Evolutionary conservation across 257 asterid genomes (phyloP).

Genomic region (Penstemon newberryi): DNA sequence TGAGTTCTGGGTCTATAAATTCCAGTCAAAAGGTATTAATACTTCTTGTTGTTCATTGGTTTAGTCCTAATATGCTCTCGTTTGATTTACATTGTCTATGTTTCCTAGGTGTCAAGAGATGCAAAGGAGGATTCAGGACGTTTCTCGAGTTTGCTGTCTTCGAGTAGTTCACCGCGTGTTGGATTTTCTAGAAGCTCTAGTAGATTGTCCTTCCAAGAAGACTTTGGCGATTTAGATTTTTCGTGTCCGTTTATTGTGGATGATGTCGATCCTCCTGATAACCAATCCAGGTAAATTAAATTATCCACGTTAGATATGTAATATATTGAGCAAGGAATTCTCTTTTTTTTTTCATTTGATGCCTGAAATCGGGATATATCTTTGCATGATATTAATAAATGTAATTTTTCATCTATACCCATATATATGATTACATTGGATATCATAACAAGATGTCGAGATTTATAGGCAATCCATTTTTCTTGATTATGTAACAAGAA

Average conservation of each 20-base stretch:
- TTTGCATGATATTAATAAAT: no score
- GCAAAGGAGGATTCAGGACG: conserved; percentile 94
- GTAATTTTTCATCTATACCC: no score
- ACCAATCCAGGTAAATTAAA: conserved; percentile 57
- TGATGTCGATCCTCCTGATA: conserved; percentile 79
- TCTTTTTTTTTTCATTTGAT: no score
- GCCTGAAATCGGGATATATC: no score
- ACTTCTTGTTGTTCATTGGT: conserved; percentile 30
- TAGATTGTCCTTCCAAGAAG: conserved; percentile 94
- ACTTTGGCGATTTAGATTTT: conserved; percentile 77
- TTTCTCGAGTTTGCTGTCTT: conserved; percentile 80
- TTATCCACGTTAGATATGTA: neutral
- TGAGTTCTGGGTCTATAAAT: conserved; percentile 48
- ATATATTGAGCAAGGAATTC: no score
- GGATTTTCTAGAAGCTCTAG: conserved; percentile 96
- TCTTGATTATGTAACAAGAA: no score
- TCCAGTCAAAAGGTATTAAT: conserved; percentile 63
- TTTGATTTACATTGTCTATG: conserved; percentile 1
- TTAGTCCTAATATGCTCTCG: neutral
- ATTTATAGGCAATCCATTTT: no score
- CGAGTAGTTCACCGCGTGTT: conserved; percentile 89
- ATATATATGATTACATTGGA: no score
- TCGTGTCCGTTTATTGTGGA: conserved; percentile 95
- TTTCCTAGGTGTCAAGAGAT: conserved; percentile 69
- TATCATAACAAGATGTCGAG: no score